Evolutionary conservation across 352 stramenopile species (phyloP).

Genomic region (Phytophthora uliginosa): DNA sequence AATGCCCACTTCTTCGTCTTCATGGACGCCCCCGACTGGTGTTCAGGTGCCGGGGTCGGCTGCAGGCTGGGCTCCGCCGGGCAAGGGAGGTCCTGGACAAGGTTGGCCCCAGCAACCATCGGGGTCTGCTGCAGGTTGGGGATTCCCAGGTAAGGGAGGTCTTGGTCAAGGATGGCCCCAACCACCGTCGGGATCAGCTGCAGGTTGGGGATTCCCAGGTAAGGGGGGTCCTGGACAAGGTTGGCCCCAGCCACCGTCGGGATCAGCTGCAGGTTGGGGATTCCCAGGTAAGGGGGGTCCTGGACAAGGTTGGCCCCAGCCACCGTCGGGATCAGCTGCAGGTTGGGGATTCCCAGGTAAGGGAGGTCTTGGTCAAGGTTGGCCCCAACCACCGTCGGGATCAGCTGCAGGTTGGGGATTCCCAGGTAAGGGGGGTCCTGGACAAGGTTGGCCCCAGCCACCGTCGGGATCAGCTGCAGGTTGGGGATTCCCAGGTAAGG

Average conservation of each 20-base stretch:
- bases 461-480: background rate
- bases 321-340: background rate
- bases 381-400: background rate
- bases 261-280: background rate
- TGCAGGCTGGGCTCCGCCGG: background rate
- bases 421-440: background rate
- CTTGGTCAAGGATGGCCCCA: background rate
- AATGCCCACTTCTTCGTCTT: background rate
- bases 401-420: background rate
- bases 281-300: background rate
- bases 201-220: background rate
- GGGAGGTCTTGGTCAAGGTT: background rate
- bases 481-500: background rate
- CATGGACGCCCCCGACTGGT: background rate
- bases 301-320: slow-evolving; percentile 4
- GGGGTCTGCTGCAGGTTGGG: background rate
- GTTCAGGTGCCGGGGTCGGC: background rate
- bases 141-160: background rate
- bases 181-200: background rate
- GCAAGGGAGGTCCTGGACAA: background rate
- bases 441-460: background rate
- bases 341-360: background rate
- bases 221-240: background rate
- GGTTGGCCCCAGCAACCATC: background rate
- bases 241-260: background rate